Evolutionary conservation across 73 alveolate species (phyloP), one percentile per base, ranked within the genome.

Genomic region (Diophrys appendiculata): DNA sequence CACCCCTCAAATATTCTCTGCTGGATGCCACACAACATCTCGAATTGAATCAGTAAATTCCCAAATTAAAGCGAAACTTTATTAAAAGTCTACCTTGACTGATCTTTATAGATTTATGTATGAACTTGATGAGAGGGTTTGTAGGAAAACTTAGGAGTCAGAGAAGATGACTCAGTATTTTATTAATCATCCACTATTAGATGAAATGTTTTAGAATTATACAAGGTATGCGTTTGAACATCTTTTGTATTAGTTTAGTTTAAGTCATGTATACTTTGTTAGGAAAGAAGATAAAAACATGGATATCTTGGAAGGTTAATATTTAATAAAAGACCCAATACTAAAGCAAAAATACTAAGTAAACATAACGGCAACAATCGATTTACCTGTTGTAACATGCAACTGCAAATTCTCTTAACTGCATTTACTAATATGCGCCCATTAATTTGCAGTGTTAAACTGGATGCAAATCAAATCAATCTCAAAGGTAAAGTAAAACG

Each of bases 1-100:
- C 43, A 68, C 82, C 24, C 91, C 91, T 22, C 22, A 25, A n/a
- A 65, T 76, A 23, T 83, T 83, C 35, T 13, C 64, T n/a, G 86
- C 85, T 2, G 64, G 86, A 43, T 76, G 76, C 52, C 91, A 83
- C 60, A 76, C 91, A 14, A 83, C 81, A 0, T 83, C 91, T 2
- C 31, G 91, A 29, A 53, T 33, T 25, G 91, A 83, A 68, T 30
- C 91, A 33, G 77, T 83, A 0, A 83, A 83, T 71, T 75, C 91
- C 0, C 72, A 83, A 67, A 76, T 83, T 1, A 83, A 83, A 35
- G 77, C 82, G 2, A 33, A 77, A 27, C 73, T 83, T 14, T 83
- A 76, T 43, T 56, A 67, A 14, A 52, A 71, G 34, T 76, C 86
- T 0, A 76, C 87, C 25, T 34, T 83, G 1, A 78, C 71, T 23